A percentile compares a stretch with the other conserved stretches of the same genome.
phyloP scores from a whole-genome alignment of 495 filamentous ascomycete species.

The Annulohypoxylon moriforme region DNA sequence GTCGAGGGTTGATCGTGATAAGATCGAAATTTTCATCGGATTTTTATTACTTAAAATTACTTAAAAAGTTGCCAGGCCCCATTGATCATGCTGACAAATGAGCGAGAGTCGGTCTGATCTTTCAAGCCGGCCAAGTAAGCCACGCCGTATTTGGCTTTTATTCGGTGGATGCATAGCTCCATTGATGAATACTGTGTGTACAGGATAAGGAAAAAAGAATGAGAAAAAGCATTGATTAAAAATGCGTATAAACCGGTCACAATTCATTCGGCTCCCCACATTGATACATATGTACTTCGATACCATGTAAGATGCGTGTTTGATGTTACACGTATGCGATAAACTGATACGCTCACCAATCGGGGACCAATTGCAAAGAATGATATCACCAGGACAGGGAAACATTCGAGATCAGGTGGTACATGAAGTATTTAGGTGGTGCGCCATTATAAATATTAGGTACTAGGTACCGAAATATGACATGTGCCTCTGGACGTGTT shows the following conservation, averaged over 20 bases:
- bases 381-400: slow-evolving; percentile 9
- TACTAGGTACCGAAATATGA: not conserved
- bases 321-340: slow-evolving; percentile 22
- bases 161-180: not conserved
- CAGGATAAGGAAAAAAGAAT: not conserved
- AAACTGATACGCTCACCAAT: slow-evolving; percentile 11
- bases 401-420: slow-evolving; percentile 31
- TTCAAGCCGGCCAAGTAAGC: not conserved
- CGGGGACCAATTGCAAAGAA: not conserved
- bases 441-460: not conserved
- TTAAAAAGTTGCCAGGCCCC: not conserved
- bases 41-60: not conserved
- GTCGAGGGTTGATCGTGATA: not conserved
- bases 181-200: not conserved
- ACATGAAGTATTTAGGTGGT: slow-evolving; percentile 5
- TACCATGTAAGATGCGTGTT: slow-evolving; percentile 2
- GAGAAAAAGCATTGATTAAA: not conserved
- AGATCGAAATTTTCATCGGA: not conserved
- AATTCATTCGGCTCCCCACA: slow-evolving; percentile 28
- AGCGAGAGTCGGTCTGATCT: not conserved
- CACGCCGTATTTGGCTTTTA: not conserved
- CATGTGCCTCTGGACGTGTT: not conserved
- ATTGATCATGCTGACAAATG: not conserved
- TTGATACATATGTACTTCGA: too few species aligned
- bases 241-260: not conserved